These are phyloP conservation scores for Argentina anserina DNA, from an alignment of 306 rosid genomes.

Conservation along the genomic window DNA sequence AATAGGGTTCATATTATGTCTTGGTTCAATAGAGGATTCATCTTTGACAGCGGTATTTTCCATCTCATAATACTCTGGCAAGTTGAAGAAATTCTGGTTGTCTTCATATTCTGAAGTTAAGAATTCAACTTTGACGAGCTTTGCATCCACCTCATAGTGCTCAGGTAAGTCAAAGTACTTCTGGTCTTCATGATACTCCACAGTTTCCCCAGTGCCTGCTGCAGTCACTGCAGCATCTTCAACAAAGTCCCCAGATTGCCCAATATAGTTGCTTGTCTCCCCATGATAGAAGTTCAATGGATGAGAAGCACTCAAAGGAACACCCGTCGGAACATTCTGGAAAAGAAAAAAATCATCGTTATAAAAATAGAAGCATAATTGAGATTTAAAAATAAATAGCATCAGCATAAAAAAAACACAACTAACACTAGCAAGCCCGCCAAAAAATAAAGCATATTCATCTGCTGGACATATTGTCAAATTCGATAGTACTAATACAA, in stretches of 20 bases:
- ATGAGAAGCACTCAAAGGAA: slow-evolving; percentile 27
- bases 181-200: slow-evolving; percentile 24
- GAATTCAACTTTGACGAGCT: slow-evolving; percentile 22
- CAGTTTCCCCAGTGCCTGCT: slow-evolving; percentile 27
- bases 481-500: neutral
- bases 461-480: too few relatives aligned
- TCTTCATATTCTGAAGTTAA: slow-evolving; percentile 25
- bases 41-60: slow-evolving; percentile 26
- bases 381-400: neutral
- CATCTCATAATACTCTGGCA: slow-evolving; percentile 36
- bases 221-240: slow-evolving; percentile 41
- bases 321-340: slow-evolving; percentile 38
- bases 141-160: slow-evolving; percentile 25
- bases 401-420: neutral
- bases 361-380: neutral
- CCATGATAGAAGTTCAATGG: slow-evolving; percentile 44
- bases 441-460: too few relatives aligned
- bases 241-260: slow-evolving; percentile 30
- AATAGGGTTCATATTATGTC: slow-evolving; percentile 24
- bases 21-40: slow-evolving; percentile 38
- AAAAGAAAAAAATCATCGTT: neutral
- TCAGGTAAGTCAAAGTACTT: slow-evolving; percentile 28
- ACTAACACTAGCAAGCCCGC: neutral
- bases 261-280: slow-evolving; percentile 56
- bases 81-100: slow-evolving; percentile 20